phyloP scores from a whole-genome alignment of 2,329 filamentous ascomycete genomes.

The Penicillium italicum region DNA sequence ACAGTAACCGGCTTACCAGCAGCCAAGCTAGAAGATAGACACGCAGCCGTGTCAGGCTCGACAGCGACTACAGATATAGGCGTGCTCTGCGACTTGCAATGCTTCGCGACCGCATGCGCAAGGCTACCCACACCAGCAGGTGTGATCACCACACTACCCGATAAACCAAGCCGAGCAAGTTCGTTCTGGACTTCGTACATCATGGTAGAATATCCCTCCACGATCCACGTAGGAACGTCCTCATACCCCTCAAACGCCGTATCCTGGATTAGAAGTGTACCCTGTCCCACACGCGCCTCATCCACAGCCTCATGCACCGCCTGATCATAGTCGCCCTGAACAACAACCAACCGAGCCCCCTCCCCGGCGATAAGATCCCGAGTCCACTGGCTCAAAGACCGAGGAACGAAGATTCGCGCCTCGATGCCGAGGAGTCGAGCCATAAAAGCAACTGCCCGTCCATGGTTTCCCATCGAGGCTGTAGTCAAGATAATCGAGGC shows the following conservation, averaged over 20 bases:
- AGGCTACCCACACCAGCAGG: slow-evolving; percentile 72
- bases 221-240: slow-evolving; percentile 67
- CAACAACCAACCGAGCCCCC: slow-evolving; percentile 57
- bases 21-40: slow-evolving; percentile 49
- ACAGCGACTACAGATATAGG: slow-evolving; percentile 57
- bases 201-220: slow-evolving; percentile 74
- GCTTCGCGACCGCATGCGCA: slow-evolving; percentile 63
- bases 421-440: slow-evolving; percentile 55
- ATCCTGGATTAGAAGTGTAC: slow-evolving; percentile 63
- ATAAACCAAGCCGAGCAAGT: slow-evolving; percentile 41
- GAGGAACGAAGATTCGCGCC: slow-evolving; percentile 61
- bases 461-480: slow-evolving; percentile 74
- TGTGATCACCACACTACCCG: slow-evolving; percentile 54
- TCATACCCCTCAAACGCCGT: slow-evolving; percentile 64
- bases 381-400: slow-evolving; percentile 54
- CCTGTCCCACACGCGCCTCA: slow-evolving; percentile 34
- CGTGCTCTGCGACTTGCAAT: slow-evolving; percentile 54
- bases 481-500: slow-evolving; percentile 52
- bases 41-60: slow-evolving; percentile 64
- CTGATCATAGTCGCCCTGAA: slow-evolving; percentile 62
- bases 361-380: slow-evolving; percentile 57
- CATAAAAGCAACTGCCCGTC: slow-evolving; percentile 68
- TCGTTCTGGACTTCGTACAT: slow-evolving; percentile 65
- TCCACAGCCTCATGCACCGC: slow-evolving; percentile 52
- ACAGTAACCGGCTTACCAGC: slow-evolving; percentile 50